Evolutionary conservation across 768 basidiomycete genomes (phyloP).

Genomic region (Leucocoprinus leucothites): DNA sequence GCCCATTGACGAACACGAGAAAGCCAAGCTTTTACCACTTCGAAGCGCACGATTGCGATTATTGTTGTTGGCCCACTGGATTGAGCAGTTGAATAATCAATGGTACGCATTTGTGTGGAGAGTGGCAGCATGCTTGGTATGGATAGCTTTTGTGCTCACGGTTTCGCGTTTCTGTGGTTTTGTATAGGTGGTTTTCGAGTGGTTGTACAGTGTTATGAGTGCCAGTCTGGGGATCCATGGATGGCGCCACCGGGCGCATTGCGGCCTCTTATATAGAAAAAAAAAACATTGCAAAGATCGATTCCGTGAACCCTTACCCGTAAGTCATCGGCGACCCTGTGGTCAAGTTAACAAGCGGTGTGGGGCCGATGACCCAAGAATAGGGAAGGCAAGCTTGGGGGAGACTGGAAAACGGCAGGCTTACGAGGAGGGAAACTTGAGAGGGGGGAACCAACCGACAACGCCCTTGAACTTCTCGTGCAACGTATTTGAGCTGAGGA

Average conservation of each 20-base stretch:
- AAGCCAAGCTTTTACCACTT: conserved; percentile 82
- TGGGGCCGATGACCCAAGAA: not conserved
- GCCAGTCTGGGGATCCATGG: too few species aligned
- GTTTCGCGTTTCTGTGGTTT: conserved; percentile 27
- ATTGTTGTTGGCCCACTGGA: conserved; percentile 90
- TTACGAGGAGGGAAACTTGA: too few species aligned
- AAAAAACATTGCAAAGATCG: too few species aligned
- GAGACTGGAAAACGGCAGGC: too few species aligned
- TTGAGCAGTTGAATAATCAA: conserved; percentile 62
- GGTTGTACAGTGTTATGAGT: conserved; percentile 55
- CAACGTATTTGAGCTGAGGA: not conserved
- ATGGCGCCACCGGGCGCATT: too few species aligned
- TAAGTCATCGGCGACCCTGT: too few species aligned
- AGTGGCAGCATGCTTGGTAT: conserved; percentile 17
- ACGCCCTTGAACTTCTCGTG: not conserved
- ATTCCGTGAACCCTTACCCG: too few species aligned
- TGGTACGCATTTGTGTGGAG: conserved; percentile 39
- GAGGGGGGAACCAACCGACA: too few species aligned
- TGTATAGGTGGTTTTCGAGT: conserved; percentile 70
- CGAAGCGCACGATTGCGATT: conserved; percentile 75
- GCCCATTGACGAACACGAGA: conserved; percentile 89
- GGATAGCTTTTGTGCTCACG: conserved; percentile 27
- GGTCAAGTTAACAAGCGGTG: too few species aligned
- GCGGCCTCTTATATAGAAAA: not conserved
- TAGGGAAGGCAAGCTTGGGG: too few species aligned